A percentile compares a stretch with the other conserved stretches of the same genome.
phyloP scores from a whole-genome alignment of 2,329 filamentous ascomycete species.

The Westerdykella sp. region DNA sequence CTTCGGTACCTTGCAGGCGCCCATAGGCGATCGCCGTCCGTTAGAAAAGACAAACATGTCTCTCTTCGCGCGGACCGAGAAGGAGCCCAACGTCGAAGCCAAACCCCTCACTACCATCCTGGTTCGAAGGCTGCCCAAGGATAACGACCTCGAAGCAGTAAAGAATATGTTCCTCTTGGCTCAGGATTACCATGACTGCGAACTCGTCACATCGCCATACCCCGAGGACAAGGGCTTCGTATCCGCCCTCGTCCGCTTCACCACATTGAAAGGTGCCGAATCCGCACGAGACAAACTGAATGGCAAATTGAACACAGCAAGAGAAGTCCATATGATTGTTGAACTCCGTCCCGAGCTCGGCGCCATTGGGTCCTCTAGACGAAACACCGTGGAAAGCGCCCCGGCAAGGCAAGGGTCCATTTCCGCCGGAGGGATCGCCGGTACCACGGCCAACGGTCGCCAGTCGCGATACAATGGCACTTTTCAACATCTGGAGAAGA shows the following conservation, averaged over 20 bases:
- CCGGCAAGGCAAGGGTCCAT: conserved; percentile 40
- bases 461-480: conserved; percentile 57
- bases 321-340: conserved; percentile 53
- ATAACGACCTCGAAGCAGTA: conserved; percentile 53
- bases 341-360: conserved; percentile 49
- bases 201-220: conserved; percentile 48
- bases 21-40: conserved; percentile 38
- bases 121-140: conserved; percentile 55
- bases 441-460: conserved; percentile 36
- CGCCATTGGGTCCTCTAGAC: conserved; percentile 42
- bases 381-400: conserved; percentile 51
- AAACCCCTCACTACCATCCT: conserved; percentile 40
- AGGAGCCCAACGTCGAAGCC: conserved; percentile 21
- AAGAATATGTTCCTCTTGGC: conserved; percentile 61
- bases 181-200: conserved; percentile 55
- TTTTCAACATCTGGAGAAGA: conserved; percentile 55
- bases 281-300: conserved; percentile 54
- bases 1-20: conserved; percentile 30
- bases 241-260: conserved; percentile 55
- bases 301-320: conserved; percentile 53
- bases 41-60: conserved; percentile 33
- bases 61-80: conserved; percentile 30
- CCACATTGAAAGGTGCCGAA: conserved; percentile 51
- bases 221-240: conserved; percentile 52
- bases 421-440: conserved; percentile 43